These are phyloP conservation scores for Chytriomyces sp. DNA, from an alignment of 192 early-diverging fungal genomes.

Conservation along the genomic window DNA sequence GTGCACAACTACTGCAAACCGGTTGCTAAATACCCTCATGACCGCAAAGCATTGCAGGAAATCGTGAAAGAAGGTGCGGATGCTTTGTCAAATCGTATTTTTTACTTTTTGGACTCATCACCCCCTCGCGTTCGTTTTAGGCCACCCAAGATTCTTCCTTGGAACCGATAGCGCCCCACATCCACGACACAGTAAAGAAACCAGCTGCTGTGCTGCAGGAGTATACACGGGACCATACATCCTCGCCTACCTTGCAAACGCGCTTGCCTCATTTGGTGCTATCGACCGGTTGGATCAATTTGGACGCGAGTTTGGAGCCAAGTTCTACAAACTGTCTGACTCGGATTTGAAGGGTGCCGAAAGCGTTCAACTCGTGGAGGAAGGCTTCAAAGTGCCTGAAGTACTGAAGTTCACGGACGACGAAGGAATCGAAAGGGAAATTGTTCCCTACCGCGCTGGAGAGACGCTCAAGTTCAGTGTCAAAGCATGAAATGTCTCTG, in stretches of 20 bases:
- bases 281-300: constrained; percentile 81
- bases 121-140: constrained; percentile 31
- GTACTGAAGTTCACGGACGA: constrained; percentile 58
- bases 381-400: constrained; percentile 54
- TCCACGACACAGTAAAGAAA: constrained; percentile 85
- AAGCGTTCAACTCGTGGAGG: constrained; percentile 45
- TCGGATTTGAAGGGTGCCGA: constrained; percentile 26
- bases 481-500: background rate
- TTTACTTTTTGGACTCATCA: background rate
- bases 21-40: constrained; percentile 93
- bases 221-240: constrained; percentile 91
- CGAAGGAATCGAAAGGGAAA: constrained; percentile 53
- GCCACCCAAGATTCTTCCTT: constrained; percentile 95
- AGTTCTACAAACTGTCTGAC: constrained; percentile 81
- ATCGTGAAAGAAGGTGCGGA: constrained; percentile 73
- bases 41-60: constrained; percentile 85
- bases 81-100: background rate
- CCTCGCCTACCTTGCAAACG: constrained; percentile 83
- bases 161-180: constrained; percentile 98
- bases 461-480: constrained; percentile 40
- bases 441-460: constrained; percentile 89
- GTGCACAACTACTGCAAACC: constrained; percentile 98
- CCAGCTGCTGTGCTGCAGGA: constrained; percentile 80
- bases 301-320: constrained; percentile 81
- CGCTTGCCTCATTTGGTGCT: constrained; percentile 85